Conservation (phyloP, 2,329 filamentous ascomycete species). For the Chaetomiaceae sp. region DNA sequence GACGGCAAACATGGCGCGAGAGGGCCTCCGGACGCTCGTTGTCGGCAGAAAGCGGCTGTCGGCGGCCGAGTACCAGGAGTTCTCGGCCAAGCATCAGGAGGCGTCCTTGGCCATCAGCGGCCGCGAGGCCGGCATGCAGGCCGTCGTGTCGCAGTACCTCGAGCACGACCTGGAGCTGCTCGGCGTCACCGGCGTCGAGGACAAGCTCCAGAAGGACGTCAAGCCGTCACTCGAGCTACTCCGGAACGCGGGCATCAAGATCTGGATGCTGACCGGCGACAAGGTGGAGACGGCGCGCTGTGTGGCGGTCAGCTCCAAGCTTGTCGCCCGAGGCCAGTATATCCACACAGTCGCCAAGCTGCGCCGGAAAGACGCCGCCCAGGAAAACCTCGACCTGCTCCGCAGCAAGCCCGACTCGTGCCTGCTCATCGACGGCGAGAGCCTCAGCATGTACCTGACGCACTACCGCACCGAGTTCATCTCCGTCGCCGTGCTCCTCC, state of each 20-base stretch:
- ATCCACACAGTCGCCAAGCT: constrained; percentile 90
- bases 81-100: constrained; percentile 68
- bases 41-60: constrained; percentile 89
- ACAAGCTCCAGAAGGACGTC: constrained; percentile 92
- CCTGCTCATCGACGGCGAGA: constrained; percentile 92
- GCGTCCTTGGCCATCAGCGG: constrained; percentile 76
- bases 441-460: constrained; percentile 73
- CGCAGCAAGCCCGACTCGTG: constrained; percentile 82
- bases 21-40: constrained; percentile 89
- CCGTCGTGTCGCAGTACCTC: constrained; percentile 72
- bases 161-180: constrained; percentile 87
- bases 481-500: constrained; percentile 77
- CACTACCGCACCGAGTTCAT: constrained; percentile 85
- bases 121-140: constrained; percentile 77
- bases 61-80: constrained; percentile 72
- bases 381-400: constrained; percentile 84
- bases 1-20: constrained; percentile 98
- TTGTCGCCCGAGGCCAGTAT: constrained; percentile 89
- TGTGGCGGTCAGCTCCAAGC: constrained; percentile 89
- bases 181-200: constrained; percentile 96
- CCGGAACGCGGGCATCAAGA: constrained; percentile 96
- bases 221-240: constrained; percentile 92
- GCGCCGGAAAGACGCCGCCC: constrained; percentile 76
- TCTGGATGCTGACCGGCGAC: constrained; percentile 99
- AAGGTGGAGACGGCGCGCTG: constrained; percentile 97